Evolutionary conservation across 345 rosid genomes (phyloP), one percentile per base, ranked within the genome.

Genomic region (Acer campestre): DNA sequence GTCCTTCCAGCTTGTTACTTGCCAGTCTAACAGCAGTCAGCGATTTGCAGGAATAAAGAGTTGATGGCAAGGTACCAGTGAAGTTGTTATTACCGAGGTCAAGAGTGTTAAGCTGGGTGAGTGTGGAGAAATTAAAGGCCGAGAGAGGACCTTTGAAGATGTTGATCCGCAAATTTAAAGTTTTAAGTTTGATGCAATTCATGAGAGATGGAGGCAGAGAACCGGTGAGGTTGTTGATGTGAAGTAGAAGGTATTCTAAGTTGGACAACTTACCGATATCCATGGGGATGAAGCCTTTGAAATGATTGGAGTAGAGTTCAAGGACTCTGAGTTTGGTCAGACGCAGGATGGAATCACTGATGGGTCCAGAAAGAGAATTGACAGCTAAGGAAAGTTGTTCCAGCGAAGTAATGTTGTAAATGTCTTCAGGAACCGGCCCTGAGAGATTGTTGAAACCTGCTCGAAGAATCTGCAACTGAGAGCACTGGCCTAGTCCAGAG

Each of bases 51-150:
- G 90, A 85, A 84, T 88, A 93, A 67, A 95, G 89, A 77, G 79
- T 93, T 6, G 61, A 27, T 46, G 97, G 98, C 78, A 95, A 83
- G 31, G 73, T 85, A 66, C 99, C 99, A 14, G 86, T 83, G 80
- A 95, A 95, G 72, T 83, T 84, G 77, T 95, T 95, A 88, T 93
- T 89, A 18, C 99, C 96, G n/a, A 95, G 98, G 82, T 95, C 99
- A 25, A 95, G 91, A 68, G 85, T 89, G 79, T 80, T 86, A 67
- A 95, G 96, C 76, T 77, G 78, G 65, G 6, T 75, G 61, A 93
- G 80, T 2, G 80, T 76, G 61, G 99, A 90, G 86, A 95, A 93
- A 82, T 93, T 75, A 44, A 89, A 83, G 51, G 61, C 73, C 0
- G 95, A 86, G 68, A 93, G 87, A 75, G 75, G 73, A 61, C 99